These are phyloP conservation scores for Corchorus olitorius DNA, from an alignment of 345 rosid genomes.

Conservation along the genomic window DNA sequence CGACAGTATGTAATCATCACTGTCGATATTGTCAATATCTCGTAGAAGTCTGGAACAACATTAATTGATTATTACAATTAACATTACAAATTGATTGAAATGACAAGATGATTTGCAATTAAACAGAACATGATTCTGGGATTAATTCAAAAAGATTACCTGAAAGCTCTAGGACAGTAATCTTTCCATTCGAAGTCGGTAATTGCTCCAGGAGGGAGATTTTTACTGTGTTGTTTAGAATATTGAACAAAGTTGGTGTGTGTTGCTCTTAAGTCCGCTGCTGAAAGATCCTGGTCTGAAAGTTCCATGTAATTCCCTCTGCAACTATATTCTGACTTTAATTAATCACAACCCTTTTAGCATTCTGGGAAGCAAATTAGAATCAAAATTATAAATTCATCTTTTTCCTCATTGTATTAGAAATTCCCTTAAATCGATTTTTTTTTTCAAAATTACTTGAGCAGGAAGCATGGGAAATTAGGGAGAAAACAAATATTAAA, in stretches of 20 bases:
- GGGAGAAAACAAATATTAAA: neutral
- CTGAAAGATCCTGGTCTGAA: slow-evolving; percentile 31
- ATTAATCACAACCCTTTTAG: neutral
- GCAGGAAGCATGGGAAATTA: no score
- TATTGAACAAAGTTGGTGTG: slow-evolving; percentile 35
- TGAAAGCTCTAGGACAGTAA: slow-evolving; percentile 60
- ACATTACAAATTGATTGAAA: neutral
- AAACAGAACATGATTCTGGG: no score
- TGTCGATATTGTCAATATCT: slow-evolving; percentile 43
- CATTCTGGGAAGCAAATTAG: neutral
- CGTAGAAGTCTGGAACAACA: slow-evolving; percentile 41
- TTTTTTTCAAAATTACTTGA: no score
- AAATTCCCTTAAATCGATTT: no score
- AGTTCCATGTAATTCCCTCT: slow-evolving; percentile 20
- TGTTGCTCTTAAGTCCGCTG: slow-evolving; percentile 34
- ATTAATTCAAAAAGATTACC: slow-evolving; percentile 30
- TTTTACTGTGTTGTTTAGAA: slow-evolving; percentile 28
- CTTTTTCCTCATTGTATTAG: neutral
- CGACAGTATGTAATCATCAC: slow-evolving; percentile 46
- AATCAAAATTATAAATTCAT: neutral
- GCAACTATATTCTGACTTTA: neutral
- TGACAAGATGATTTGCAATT: neutral
- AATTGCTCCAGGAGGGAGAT: slow-evolving; percentile 33
- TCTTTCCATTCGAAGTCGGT: slow-evolving; percentile 53
- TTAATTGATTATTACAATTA: neutral